Evolutionary conservation across 2,329 filamentous ascomycete genomes (phyloP).

Genomic region (Remersonia thermophila): DNA sequence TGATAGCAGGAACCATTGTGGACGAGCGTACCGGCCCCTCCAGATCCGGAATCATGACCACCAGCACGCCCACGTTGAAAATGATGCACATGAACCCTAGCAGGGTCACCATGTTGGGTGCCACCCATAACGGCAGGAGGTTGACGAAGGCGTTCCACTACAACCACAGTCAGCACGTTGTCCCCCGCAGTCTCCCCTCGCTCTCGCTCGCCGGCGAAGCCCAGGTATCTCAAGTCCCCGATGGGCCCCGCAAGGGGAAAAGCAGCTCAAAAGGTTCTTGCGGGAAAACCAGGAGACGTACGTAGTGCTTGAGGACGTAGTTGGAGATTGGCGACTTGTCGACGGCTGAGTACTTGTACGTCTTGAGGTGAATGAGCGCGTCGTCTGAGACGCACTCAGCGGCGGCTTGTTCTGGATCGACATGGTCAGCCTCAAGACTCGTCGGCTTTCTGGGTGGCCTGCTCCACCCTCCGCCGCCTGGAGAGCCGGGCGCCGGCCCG

Average conservation of each 20-base stretch:
- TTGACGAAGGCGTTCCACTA: conserved; percentile 97
- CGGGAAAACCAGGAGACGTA: conserved; percentile 35
- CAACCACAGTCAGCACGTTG: conserved; percentile 13
- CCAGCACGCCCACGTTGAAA: conserved; percentile 61
- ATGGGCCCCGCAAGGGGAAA: no score
- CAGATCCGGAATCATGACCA: conserved; percentile 77
- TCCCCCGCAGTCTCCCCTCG: no score
- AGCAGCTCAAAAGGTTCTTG: no score
- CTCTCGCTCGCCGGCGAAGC: no score
- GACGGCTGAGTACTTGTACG: conserved; percentile 95
- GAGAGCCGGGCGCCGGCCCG: no score
- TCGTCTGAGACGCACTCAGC: conserved; percentile 78
- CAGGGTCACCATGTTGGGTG: conserved; percentile 94
- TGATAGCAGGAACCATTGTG: not conserved
- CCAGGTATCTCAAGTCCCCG: no score
- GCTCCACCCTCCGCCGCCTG: no score
- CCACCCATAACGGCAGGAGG: conserved; percentile 85
- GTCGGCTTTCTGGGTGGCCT: not conserved
- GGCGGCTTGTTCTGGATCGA: conserved; percentile 36
- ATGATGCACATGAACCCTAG: conserved; percentile 92
- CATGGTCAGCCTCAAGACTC: conserved; percentile 5
- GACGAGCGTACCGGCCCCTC: conserved; percentile 61
- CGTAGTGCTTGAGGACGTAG: conserved; percentile 90
- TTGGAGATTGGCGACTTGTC: conserved; percentile 90
- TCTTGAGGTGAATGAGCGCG: conserved; percentile 77